Evolutionary conservation across 352 stramenopile species (phyloP), one percentile per base, ranked within the genome.

Genomic region (Phytophthora pinifolia): DNA sequence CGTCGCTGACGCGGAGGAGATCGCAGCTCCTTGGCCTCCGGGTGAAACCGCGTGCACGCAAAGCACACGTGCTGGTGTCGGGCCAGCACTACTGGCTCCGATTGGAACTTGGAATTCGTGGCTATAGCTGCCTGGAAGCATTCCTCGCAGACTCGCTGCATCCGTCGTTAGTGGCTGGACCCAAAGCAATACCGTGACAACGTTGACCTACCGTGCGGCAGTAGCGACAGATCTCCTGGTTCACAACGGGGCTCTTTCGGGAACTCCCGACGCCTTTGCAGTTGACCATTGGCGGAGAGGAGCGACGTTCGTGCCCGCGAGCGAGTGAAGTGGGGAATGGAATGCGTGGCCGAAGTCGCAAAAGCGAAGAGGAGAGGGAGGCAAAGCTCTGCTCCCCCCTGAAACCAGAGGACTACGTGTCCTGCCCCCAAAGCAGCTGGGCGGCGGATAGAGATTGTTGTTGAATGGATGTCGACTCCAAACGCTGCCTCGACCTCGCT

Each of bases 161-260:
- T 33, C 27, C 30, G 34, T 53, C 47, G 37, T 49, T 46, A 66
- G 22, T 30, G 12, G 15, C 15, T 8, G 35, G 15, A 27, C 15
- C 32, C 30, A 14, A 31, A 46, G 54, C 9, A 46, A 43, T 10
- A 34, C 1, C 33, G 29, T 45, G 22, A 0, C 4, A 46, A 34
- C 30, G 0, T 10, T 27, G 22, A 22, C 9, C 9, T 25, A 72
- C 64, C 39, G 45, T 66, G 54, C 59, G 41, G 46, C 64, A 72
- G 49, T 66, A 68, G 34, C 52, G 54, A 58, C 63, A 67, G 41
- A 67, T 51, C 33, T 64, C 63, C 22, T 68, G 46, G 10, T 52
- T 61, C 46, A 44, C 22, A 27, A 27, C 30, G 9, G 27, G 15
- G 2, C 38, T 51, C 13, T 46, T 39, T 9, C 36, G 25, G 0